Base-by-base conservation (phyloP, 2,329 filamentous ascomycete species). In the Stemphylium lycopersici region DNA sequence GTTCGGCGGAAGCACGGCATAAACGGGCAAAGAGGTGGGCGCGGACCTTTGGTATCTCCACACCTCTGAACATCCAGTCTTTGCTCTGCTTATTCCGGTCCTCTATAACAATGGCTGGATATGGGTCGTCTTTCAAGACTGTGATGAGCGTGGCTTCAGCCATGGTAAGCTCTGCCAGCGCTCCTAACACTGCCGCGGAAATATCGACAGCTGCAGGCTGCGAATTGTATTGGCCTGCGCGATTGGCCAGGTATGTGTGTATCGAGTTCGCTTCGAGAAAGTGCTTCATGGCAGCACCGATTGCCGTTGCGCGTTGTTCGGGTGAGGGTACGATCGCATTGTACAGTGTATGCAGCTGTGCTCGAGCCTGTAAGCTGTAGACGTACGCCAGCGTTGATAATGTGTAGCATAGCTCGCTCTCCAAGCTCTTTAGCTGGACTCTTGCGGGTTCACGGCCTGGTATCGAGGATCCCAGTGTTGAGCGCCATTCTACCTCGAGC, bases 41-140 rank as follows among this genome's bases (percentile, higher is more conserved):
- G 41, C 93, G 87, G 15, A 96, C 92, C 70, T 93, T 93, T 26
- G 92, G 90, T 43, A 97, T 90, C 45, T 91, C 87, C 0, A 93
- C 91, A 0, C 91, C 85, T 67, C 90, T 91, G 74, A 95, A 96
- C 92, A 98, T 98, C 93, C 93, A 99, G 63, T 98, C 93, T 57
- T 85, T 91, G 73, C 93, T 91, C 63, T 88, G 87, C 48, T 88
- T 85, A 70, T 96, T 96, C 42, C 93, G 84, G 52, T 88, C 86
- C 67, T 96, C 90, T 0, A 91, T 87, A 2, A 96, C 88, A 6
- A 88, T 84, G 1, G 89, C 87, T 1, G 93, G 89, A 69, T 97
- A 98, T 0, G 93, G 92, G 68, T 99, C 95, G 70, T 98, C 93
- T 66, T 98, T 98, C 44, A 96, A 75, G 0, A 98, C 91, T 0